Percentiles rank a stretch among this genome's conserved stretches.
Evolutionary conservation across 2,329 filamentous ascomycete species (phyloP).

Genomic region (Hypoxylon sp.): DNA sequence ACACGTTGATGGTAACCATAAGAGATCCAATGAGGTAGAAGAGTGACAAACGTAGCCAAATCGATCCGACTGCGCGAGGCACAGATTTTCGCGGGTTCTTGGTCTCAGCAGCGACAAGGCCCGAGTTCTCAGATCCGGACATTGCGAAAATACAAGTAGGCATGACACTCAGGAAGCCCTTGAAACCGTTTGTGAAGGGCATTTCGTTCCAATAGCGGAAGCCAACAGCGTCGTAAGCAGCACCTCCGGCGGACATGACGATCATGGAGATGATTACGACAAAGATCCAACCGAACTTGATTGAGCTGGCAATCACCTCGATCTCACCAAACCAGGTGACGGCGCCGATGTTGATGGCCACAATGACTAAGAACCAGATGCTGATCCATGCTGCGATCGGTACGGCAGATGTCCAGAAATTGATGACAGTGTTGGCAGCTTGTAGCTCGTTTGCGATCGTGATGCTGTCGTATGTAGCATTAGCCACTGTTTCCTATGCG

Average conservation of each 20-base stretch:
- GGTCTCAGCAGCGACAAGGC: slow-evolving; percentile 58
- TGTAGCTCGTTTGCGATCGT: slow-evolving; percentile 59
- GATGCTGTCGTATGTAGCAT: slow-evolving; percentile 44
- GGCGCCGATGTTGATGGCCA: slow-evolving; percentile 55
- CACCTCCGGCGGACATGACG: slow-evolving; percentile 59
- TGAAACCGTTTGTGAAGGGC: slow-evolving; percentile 59
- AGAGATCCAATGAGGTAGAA: slow-evolving; percentile 60
- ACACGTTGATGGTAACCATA: slow-evolving; percentile 59
- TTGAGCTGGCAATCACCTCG: slow-evolving; percentile 57
- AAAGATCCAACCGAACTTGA: slow-evolving; percentile 62
- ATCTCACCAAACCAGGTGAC: slow-evolving; percentile 60
- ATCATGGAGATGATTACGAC: slow-evolving; percentile 59
- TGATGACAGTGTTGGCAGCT: slow-evolving; percentile 56
- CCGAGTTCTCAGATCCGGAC: slow-evolving; percentile 58
- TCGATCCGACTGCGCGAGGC: slow-evolving; percentile 58
- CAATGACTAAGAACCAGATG: slow-evolving; percentile 57
- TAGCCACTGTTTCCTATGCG: not conserved
- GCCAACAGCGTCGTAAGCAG: slow-evolving; percentile 54
- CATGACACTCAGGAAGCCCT: slow-evolving; percentile 67
- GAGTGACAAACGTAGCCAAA: slow-evolving; percentile 59
- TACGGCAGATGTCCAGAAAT: slow-evolving; percentile 58
- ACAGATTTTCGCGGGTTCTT: slow-evolving; percentile 57
- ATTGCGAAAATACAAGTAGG: slow-evolving; percentile 63
- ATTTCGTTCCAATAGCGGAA: slow-evolving; percentile 59
- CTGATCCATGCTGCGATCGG: slow-evolving; percentile 59